These are phyloP conservation scores for Ophiosphaerella narmari DNA, from an alignment of 2,329 filamentous ascomycete genomes.

Conservation along the genomic window DNA sequence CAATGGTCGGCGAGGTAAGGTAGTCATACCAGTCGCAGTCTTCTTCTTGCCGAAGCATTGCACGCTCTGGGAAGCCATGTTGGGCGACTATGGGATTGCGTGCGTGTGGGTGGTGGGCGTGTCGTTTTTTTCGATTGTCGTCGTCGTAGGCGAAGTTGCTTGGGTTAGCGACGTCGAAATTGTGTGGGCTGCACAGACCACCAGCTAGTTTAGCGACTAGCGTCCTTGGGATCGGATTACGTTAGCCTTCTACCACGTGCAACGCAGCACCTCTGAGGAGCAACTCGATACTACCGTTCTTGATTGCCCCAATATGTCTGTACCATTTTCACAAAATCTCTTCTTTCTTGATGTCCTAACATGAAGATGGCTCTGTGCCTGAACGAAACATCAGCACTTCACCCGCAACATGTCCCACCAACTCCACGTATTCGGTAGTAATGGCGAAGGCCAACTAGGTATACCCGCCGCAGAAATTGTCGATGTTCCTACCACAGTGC, in stretches of 20 bases:
- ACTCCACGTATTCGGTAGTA: slow-evolving; percentile 57
- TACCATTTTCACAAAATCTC: too few species aligned
- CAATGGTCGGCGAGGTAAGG: neutral
- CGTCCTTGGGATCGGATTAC: slow-evolving; percentile 5
- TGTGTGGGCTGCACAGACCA: slow-evolving; percentile 15
- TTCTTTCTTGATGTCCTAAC: neutral
- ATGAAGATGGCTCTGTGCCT: neutral
- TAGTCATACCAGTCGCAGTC: slow-evolving; percentile 53
- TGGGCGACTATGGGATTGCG: slow-evolving; percentile 44
- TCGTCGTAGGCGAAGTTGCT: slow-evolving; percentile 30
- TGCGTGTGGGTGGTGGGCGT: slow-evolving; percentile 37
- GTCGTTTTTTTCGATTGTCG: slow-evolving; percentile 23
- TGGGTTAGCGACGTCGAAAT: slow-evolving; percentile 4
- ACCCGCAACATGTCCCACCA: slow-evolving; percentile 16
- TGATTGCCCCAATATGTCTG: too few species aligned
- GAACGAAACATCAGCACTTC: neutral
- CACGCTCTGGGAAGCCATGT: slow-evolving; percentile 52
- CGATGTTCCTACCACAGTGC: slow-evolving; percentile 17
- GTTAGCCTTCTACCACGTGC: neutral
- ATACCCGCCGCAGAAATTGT: slow-evolving; percentile 51
- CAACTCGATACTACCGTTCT: neutral
- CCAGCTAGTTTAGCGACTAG: slow-evolving; percentile 12
- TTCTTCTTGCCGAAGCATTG: slow-evolving; percentile 98
- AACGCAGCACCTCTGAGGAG: neutral
- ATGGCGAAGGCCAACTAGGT: slow-evolving; percentile 58